Conservation (phyloP, 208 protist genomes). For the Leishmania major region DNA sequence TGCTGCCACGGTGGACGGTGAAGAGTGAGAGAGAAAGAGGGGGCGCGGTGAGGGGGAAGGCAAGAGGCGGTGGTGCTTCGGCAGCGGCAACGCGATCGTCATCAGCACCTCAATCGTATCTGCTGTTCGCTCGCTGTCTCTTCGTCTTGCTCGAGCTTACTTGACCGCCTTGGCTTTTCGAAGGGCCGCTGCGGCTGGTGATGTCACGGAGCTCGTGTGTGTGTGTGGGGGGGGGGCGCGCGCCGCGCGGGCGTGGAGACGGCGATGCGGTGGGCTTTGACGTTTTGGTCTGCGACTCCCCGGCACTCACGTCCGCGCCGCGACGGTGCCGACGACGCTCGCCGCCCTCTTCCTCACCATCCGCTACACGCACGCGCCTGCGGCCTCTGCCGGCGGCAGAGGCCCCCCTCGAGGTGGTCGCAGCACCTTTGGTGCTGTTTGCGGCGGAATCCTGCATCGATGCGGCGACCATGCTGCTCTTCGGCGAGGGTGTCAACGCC, state of each 20-base stretch:
- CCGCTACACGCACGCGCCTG: not conserved
- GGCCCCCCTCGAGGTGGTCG: not conserved
- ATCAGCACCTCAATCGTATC: not conserved
- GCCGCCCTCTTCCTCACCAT: not conserved
- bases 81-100: not conserved
- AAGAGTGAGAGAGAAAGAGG: not conserved
- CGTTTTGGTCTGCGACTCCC: not conserved
- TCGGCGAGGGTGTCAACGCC: constrained; percentile 5
- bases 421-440: too few relatives aligned
- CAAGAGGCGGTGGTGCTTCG: not conserved
- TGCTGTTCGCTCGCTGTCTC: not conserved
- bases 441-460: constrained; percentile 1
- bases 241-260: not conserved
- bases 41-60: not conserved
- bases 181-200: not conserved
- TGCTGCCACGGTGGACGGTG: not conserved
- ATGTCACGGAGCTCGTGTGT: not conserved
- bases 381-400: not conserved
- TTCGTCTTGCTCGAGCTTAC: not conserved
- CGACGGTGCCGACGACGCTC: not conserved
- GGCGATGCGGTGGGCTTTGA: not conserved
- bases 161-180: not conserved
- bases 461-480: not conserved
- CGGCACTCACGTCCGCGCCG: not conserved
- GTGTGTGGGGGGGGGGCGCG: not conserved